Base-by-base conservation (phyloP, 495 filamentous ascomycete genomes). In the Pyrenula massariospora region DNA sequence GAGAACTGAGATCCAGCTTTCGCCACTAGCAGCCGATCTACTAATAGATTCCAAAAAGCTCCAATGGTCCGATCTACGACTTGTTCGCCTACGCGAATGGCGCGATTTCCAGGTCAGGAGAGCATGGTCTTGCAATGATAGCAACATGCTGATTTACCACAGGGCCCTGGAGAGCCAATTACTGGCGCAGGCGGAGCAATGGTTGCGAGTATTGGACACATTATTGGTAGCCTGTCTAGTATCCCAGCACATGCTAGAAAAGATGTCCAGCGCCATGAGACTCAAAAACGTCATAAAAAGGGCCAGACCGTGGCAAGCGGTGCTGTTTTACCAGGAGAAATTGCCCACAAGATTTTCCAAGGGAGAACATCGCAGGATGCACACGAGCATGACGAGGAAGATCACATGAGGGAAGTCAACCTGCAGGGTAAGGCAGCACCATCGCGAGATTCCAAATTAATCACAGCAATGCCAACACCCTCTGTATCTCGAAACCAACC, bases 1-100 rank as follows among this genome's bases (percentile, higher is more conserved):
- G 61, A 61, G 62, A 22, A 63, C 62, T 11, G 68, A 68, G 21
- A 48, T 90, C 15, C 69, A 75, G 50, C 64, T 94, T 1, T 84
- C 79, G 51, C 73, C 85, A 0, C 54, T 89, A 22, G 89, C 87
- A 0, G 86, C 86, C 0, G 75, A 86, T 53, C 58, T 87, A 10
- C 63, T 87, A 1, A 76, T 86, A 0, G 69, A 81, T 53, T 70
- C 74, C 59, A 78, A 78, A 51, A 78, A 84, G 54, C 66, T 94
- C n/a, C 74, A 80, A 48, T 68, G 53, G 67, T 67, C n/a, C 48
- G 64, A 50, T 12, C 23, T 19, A 20, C 8, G 31, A 24, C 24
- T 3, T 20, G 11, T 12, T 21, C 12, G 2, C 1, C 1, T 10
- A 19, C 1, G 11, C 5, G 22, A 56, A 80, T 73, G 84, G 22